phyloP scores from a whole-genome alignment of 2,329 filamentous ascomycete species.

The Neophaeococcomyces aloes region DNA sequence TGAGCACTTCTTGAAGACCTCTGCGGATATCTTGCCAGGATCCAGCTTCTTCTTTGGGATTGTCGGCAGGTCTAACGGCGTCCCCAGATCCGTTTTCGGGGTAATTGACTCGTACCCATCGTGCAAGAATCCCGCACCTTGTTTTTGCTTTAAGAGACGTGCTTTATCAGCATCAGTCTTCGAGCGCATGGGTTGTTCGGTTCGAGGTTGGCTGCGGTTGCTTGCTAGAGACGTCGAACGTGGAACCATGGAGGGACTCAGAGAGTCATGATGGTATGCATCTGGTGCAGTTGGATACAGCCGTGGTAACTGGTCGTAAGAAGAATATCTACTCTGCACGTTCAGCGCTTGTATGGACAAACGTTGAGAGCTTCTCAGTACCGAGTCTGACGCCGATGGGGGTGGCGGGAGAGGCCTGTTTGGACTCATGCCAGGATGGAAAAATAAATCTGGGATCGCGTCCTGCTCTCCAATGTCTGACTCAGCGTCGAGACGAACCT shows the following conservation, averaged over 20 bases:
- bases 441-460: slow-evolving; percentile 84
- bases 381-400: slow-evolving; percentile 33
- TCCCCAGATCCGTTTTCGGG: slow-evolving; percentile 31
- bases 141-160: slow-evolving; percentile 42
- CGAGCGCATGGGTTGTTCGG: slow-evolving; percentile 75
- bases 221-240: slow-evolving; percentile 74
- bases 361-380: slow-evolving; percentile 37
- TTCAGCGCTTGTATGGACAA: slow-evolving; percentile 51
- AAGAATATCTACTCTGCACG: slow-evolving; percentile 41
- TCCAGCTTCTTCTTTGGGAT: slow-evolving; percentile 78
- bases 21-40: slow-evolving; percentile 67
- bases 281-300: slow-evolving; percentile 38
- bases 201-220: slow-evolving; percentile 67
- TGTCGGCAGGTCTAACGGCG: slow-evolving; percentile 68
- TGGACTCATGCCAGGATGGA: slow-evolving; percentile 67
- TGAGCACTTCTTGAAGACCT: slow-evolving; percentile 71
- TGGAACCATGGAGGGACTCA: slow-evolving; percentile 42
- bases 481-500: slow-evolving; percentile 51
- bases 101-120: slow-evolving; percentile 43
- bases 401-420: slow-evolving; percentile 53
- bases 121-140: slow-evolving; percentile 41
- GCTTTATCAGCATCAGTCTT: slow-evolving; percentile 79
- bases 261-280: slow-evolving; percentile 38
- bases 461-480: slow-evolving; percentile 58
- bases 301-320: slow-evolving; percentile 29